Evolutionary conservation across 306 rosid species (phyloP).

Genomic region (Senna tora): DNA sequence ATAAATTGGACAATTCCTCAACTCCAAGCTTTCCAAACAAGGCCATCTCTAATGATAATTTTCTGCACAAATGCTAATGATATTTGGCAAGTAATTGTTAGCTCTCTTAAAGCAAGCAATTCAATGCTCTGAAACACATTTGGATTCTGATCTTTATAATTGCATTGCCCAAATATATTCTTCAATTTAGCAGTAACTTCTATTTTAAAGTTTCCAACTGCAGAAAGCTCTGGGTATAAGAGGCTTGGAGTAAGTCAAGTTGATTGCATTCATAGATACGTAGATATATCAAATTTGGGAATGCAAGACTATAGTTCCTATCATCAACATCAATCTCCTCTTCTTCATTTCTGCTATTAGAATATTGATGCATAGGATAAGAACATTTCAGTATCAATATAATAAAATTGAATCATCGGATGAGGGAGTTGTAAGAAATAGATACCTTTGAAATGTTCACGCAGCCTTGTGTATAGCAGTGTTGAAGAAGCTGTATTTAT

Average conservation of each 20-base stretch:
- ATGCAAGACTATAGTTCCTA: not conserved
- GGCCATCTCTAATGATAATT: not conserved
- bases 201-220: not conserved
- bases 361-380: too few relatives aligned
- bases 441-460: too few relatives aligned
- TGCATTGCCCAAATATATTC: not conserved
- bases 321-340: not conserved
- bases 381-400: too few relatives aligned
- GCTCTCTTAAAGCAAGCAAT: not conserved
- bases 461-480: too few relatives aligned
- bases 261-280: fast-evolving
- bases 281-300: not conserved
- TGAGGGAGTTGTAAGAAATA: too few relatives aligned
- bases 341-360: not conserved
- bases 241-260: not conserved
- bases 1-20: not conserved
- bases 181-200: not conserved
- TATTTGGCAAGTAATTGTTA: not conserved
- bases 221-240: not conserved
- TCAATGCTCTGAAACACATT: not conserved
- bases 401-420: too few relatives aligned
- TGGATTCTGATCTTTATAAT: not conserved
- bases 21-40: not conserved
- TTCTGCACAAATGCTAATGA: not conserved
- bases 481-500: too few relatives aligned